phyloP scores from a whole-genome alignment of 805 yeast genomes.

The Candida loeiensis region DNA sequence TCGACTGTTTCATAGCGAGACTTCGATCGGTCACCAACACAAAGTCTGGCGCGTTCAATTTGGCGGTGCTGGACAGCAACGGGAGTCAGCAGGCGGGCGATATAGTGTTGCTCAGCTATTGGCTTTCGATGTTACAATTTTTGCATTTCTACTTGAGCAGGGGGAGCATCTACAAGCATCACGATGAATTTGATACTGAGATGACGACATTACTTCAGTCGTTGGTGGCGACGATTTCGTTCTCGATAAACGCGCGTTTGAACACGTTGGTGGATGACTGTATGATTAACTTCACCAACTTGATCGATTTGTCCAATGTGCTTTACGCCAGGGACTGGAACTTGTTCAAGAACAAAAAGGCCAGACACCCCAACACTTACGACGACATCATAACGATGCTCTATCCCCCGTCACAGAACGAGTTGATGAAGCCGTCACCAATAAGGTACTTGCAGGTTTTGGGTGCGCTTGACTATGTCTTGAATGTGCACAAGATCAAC shows the following conservation, averaged over 20 bases:
- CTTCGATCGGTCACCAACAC: slow-evolving; percentile 59
- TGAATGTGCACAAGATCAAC: slow-evolving; percentile 77
- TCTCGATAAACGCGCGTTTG: slow-evolving; percentile 61
- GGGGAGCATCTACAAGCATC: slow-evolving; percentile 52
- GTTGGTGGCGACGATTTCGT: slow-evolving; percentile 60
- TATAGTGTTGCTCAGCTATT: slow-evolving; percentile 71
- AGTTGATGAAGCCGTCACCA: slow-evolving; percentile 87
- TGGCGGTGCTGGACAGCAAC: slow-evolving; percentile 26
- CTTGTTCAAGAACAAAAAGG: slow-evolving; percentile 42
- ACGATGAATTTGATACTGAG: slow-evolving; percentile 62
- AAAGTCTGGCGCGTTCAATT: slow-evolving; percentile 54
- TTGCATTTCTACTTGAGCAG: slow-evolving; percentile 72
- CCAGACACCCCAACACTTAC: slow-evolving; percentile 46
- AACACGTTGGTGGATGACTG: slow-evolving; percentile 60
- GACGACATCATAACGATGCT: slow-evolving; percentile 73
- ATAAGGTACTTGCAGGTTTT: slow-evolving; percentile 77
- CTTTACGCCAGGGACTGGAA: slow-evolving; percentile 71
- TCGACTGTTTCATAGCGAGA: slow-evolving; percentile 58
- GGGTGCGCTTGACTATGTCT: slow-evolving; percentile 82
- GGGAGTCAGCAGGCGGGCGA: slow-evolving; percentile 47
- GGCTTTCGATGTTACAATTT: slow-evolving; percentile 80
- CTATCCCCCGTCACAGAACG: slow-evolving; percentile 79
- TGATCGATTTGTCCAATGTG: slow-evolving; percentile 76
- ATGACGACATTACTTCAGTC: slow-evolving; percentile 53
- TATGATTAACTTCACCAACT: slow-evolving; percentile 69